phyloP scores from a whole-genome alignment of 192 early-diverging fungal species.

The Globomyces pollinis-pini region DNA sequence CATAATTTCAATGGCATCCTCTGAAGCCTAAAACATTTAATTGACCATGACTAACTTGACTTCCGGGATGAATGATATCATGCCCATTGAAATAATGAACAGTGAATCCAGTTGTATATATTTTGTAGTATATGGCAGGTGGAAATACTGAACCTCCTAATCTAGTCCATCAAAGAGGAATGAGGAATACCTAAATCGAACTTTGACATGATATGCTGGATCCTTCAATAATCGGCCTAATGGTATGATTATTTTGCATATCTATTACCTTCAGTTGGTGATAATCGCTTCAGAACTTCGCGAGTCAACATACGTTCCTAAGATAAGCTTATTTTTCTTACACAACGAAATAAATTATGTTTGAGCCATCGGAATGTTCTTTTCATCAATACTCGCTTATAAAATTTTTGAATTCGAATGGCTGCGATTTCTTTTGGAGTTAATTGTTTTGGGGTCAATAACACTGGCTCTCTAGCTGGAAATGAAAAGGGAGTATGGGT shows the following conservation, averaged over 20 bases:
- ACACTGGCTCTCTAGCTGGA: neutral
- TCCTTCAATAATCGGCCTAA: constrained; percentile 35
- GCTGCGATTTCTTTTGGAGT: neutral
- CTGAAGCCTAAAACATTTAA: constrained; percentile 26
- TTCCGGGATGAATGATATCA: constrained; percentile 28
- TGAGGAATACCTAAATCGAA: constrained; percentile 35
- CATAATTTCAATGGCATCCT: constrained; percentile 41
- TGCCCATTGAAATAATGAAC: constrained; percentile 46
- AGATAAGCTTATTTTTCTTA: neutral
- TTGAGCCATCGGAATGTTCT: neutral
- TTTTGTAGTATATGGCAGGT: constrained; percentile 41
- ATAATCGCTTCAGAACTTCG: constrained; percentile 34
- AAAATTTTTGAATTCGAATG: too few relatives aligned
- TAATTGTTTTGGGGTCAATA: too few relatives aligned
- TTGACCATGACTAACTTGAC: constrained; percentile 21
- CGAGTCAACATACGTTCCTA: constrained; percentile 41
- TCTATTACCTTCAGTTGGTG: constrained; percentile 43
- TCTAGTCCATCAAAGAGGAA: too few relatives aligned
- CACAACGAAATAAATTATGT: neutral
- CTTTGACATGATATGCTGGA: constrained; percentile 28
- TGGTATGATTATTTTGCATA: too few relatives aligned
- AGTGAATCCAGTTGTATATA: constrained; percentile 37
- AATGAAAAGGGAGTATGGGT: too few relatives aligned
- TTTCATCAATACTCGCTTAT: too few relatives aligned
- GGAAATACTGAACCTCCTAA: constrained; percentile 37